Evolutionary conservation across 108 stramenopile species (phyloP), one percentile per base, ranked within the genome.

Genomic region (Fragilaria crotonensis): DNA sequence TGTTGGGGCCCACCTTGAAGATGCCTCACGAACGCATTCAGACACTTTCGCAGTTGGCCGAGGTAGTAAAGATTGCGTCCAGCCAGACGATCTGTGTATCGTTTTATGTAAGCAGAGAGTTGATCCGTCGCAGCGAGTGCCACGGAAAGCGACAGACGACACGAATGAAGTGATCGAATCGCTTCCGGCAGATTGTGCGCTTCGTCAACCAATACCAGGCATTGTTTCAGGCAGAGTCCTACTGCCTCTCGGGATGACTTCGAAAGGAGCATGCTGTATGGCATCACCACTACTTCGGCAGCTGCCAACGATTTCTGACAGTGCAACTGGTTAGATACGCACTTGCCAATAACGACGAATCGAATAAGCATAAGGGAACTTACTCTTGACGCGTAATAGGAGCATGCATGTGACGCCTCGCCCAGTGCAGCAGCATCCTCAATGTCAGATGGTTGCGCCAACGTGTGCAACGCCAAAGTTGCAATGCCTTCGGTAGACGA

Each of bases 101-200:
- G 62, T 30, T 25, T 25, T 17, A 75, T 74, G 50, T 89, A 92
- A 2, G 58, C 57, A 25, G 48, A 21, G n/a, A 89, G 57, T 63
- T 92, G 90, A 11, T 66, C 48, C 22, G 69, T 20, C 23, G 87
- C 85, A 7, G 63, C 68, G 51, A 77, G 67, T 5, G 67, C 59
- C 18, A 80, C 63, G 21, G 67, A 33, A 25, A 85, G 47, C 3
- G 81, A 59, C 45, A 92, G 20, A 48, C 54, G 47, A 25, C 73
- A 72, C 22, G 83, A 78, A 31, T 76, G 73, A 29, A 92, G 29
- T 21, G 41, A 30, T 4, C 80, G 53, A 32, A 95, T 51, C 19
- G 95, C 87, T 58, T 94, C 93, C 7, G 93, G 89, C 23, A 98
- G 30, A 67, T 99, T 99, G 64, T 99, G 99, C 3, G 97, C 99